Conservation (phyloP, 2,329 filamentous ascomycete genomes). For the Aspergillus candidus region DNA sequence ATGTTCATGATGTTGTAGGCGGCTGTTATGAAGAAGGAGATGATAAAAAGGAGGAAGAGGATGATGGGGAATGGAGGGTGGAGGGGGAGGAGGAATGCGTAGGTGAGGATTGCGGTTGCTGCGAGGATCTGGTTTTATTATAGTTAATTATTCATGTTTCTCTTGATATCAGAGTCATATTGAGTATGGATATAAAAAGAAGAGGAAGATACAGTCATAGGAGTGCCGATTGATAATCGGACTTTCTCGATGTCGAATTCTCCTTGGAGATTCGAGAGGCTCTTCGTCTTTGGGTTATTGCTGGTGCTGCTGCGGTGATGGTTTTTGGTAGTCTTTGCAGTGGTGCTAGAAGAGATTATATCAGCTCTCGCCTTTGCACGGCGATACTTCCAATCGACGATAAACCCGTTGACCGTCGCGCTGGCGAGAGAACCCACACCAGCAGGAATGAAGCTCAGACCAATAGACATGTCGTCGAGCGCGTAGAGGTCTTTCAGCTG, state of each 20-base stretch:
- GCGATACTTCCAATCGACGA: slow-evolving; percentile 42
- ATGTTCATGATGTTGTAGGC: slow-evolving; percentile 41
- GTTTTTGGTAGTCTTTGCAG: too few species aligned
- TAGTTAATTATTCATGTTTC: too few species aligned
- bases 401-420: slow-evolving; percentile 33
- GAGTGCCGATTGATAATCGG: slow-evolving; percentile 37
- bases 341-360: too few species aligned
- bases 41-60: slow-evolving; percentile 28
- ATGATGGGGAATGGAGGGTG: slow-evolving; percentile 24
- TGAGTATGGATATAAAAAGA: neutral
- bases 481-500: slow-evolving; percentile 34
- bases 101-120: slow-evolving; percentile 28
- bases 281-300: too few species aligned
- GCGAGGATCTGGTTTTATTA: slow-evolving; percentile 1
- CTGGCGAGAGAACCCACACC: slow-evolving; percentile 37
- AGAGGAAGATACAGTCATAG: slow-evolving; percentile 28
- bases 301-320: too few species aligned
- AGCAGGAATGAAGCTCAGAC: slow-evolving; percentile 40
- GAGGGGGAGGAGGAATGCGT: slow-evolving; percentile 39
- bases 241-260: slow-evolving; percentile 42
- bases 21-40: slow-evolving; percentile 34
- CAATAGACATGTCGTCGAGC: slow-evolving; percentile 37
- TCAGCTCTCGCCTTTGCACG: slow-evolving; percentile 26
- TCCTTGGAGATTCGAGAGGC: slow-evolving; percentile 29
- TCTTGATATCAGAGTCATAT: too few species aligned